Percentiles rank a stretch among this genome's conserved stretches.
Conservation (phyloP, 805 yeast genomes). For the Kuraishia capsulata region DNA sequence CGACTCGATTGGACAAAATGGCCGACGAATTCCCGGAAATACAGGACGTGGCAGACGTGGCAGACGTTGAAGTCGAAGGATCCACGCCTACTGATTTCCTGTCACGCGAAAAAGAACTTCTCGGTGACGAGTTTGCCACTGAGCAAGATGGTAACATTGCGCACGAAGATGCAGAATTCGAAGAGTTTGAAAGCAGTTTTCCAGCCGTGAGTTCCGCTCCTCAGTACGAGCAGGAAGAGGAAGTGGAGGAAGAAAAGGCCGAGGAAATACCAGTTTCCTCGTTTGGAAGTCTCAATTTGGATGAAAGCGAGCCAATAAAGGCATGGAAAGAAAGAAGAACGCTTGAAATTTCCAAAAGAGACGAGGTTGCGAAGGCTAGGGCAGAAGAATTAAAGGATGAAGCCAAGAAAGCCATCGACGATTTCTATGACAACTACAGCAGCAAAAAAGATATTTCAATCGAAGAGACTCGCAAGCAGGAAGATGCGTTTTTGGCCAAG, state of each 20-base stretch:
- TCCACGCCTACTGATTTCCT: conserved; percentile 47
- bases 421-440: conserved; percentile 86
- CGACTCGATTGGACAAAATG: too few relatives aligned
- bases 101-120: conserved; percentile 55
- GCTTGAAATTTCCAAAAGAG: conserved; percentile 72
- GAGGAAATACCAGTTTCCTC: conserved; percentile 17
- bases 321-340: conserved; percentile 83
- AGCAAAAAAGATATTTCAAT: conserved; percentile 66
- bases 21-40: conserved; percentile 74
- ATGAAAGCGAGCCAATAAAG: conserved; percentile 49
- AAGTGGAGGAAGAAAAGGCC: conserved; percentile 5
- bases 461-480: conserved; percentile 56
- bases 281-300: conserved; percentile 25
- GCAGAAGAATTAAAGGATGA: conserved; percentile 59
- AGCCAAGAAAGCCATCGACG: conserved; percentile 81
- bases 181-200: conserved; percentile 55
- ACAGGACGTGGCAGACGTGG: conserved; percentile 30
- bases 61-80: conserved; percentile 15
- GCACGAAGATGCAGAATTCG: conserved; percentile 33
- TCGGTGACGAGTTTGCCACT: conserved; percentile 67
- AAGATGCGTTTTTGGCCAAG: conserved; percentile 59
- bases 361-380: conserved; percentile 55
- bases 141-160: conserved; percentile 47
- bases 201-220: conserved; percentile 42
- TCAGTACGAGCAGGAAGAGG: conserved; percentile 9